Percentiles rank a stretch among this genome's conserved stretches.
phyloP scores from a whole-genome alignment of 441 rosid species.

The Erysimum cheiri region DNA sequence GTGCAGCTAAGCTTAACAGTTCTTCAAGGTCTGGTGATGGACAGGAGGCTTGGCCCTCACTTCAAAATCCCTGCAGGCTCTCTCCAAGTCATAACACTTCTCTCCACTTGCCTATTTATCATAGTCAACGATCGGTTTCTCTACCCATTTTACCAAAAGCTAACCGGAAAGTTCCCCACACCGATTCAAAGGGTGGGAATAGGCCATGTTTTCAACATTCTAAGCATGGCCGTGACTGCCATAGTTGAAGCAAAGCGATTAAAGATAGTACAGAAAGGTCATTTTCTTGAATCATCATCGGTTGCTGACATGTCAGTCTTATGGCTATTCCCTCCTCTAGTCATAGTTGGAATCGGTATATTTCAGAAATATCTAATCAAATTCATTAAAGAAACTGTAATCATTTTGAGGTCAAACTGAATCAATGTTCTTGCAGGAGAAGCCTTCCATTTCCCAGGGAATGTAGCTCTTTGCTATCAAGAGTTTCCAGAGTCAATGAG shows the following conservation, averaged over 20 bases:
- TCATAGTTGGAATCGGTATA: slow-evolving; percentile 53
- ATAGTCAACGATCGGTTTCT: slow-evolving; percentile 50
- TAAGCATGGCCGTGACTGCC: slow-evolving; percentile 54
- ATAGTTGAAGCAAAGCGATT: slow-evolving; percentile 55
- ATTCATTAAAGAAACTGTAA: not conserved
- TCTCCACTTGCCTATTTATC: slow-evolving; percentile 50
- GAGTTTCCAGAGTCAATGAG: slow-evolving; percentile 62
- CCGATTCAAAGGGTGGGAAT: slow-evolving; percentile 57
- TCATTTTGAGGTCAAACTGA: not conserved
- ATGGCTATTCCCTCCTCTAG: slow-evolving; percentile 63
- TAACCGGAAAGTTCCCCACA: slow-evolving; percentile 42
- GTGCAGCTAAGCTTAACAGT: slow-evolving; percentile 48
- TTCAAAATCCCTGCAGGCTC: slow-evolving; percentile 63
- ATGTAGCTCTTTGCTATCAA: slow-evolving; percentile 59
- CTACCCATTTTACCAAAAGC: slow-evolving; percentile 47
- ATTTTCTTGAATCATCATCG: slow-evolving; percentile 10
- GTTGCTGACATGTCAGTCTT: slow-evolving; percentile 51
- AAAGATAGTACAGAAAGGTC: slow-evolving; percentile 27
- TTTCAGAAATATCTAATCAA: no score
- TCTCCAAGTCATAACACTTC: slow-evolving; percentile 48
- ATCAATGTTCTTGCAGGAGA: slow-evolving; percentile 23
- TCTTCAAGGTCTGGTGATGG: slow-evolving; percentile 58
- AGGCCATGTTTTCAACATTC: slow-evolving; percentile 54
- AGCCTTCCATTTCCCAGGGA: slow-evolving; percentile 65
- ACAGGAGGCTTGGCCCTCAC: slow-evolving; percentile 47